phyloP scores from a whole-genome alignment of 2,329 filamentous ascomycete species.

The Didymella glomerata region DNA sequence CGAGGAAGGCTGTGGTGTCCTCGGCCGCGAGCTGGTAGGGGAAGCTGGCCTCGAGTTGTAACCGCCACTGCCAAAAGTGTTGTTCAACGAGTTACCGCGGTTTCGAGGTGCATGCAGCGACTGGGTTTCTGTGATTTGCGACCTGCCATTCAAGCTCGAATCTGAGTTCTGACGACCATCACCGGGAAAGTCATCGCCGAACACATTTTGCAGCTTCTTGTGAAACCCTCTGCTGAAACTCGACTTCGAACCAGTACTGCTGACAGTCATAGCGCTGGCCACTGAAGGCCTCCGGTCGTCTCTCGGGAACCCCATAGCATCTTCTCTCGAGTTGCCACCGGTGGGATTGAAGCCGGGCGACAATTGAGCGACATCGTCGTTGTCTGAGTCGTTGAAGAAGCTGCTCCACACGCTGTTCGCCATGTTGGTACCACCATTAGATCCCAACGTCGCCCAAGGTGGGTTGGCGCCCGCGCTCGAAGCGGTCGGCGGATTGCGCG shows the following conservation, averaged over 20 bases:
- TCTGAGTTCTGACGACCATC: constrained; percentile 74
- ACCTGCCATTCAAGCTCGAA: constrained; percentile 63
- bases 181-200: constrained; percentile 85
- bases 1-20: constrained; percentile 85
- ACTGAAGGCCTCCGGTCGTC: constrained; percentile 86
- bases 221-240: constrained; percentile 71
- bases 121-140: constrained; percentile 62
- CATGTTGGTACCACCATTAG: constrained; percentile 53
- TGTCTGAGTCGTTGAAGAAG: constrained; percentile 80
- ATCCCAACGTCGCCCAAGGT: constrained; percentile 60
- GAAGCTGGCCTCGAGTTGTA: constrained; percentile 68
- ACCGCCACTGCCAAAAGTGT: constrained; percentile 61
- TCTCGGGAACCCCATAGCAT: constrained; percentile 55
- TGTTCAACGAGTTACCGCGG: constrained; percentile 83
- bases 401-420: constrained; percentile 59
- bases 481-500: constrained; percentile 65
- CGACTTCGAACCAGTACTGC: constrained; percentile 82
- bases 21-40: constrained; percentile 77
- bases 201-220: constrained; percentile 89
- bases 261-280: constrained; percentile 85
- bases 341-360: constrained; percentile 71
- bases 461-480: constrained; percentile 60
- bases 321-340: constrained; percentile 60
- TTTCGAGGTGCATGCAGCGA: constrained; percentile 74
- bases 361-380: constrained; percentile 73